These are phyloP conservation scores for Clitopilus passeckerianus DNA, from an alignment of 768 basidiomycete species.

Conservation along the genomic window DNA sequence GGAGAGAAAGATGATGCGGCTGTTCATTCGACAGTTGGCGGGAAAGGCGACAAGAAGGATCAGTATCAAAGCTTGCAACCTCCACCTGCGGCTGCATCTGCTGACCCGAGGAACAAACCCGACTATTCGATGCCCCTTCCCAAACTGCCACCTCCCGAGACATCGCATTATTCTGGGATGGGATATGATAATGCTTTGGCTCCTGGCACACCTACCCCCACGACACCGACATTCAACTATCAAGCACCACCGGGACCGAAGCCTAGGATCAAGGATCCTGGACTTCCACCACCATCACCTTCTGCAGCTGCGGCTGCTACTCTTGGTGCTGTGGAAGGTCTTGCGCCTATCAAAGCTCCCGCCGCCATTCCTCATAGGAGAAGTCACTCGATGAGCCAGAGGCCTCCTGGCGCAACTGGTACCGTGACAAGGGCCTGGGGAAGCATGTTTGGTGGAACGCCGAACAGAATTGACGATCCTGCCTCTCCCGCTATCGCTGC, in stretches of 20 bases:
- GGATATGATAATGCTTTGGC: constrained; percentile 64
- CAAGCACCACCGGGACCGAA: constrained; percentile 34
- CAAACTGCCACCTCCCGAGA: constrained; percentile 74
- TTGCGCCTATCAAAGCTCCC: constrained; percentile 56
- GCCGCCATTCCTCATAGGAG: constrained; percentile 75
- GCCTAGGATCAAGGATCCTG: constrained; percentile 65
- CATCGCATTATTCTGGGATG: constrained; percentile 76
- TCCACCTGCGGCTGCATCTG: constrained; percentile 14
- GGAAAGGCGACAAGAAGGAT: not conserved
- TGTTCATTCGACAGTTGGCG: not conserved
- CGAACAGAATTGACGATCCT: constrained; percentile 8
- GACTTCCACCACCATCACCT: constrained; percentile 40
- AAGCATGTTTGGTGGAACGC: constrained; percentile 49
- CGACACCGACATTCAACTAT: constrained; percentile 45
- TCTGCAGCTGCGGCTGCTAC: constrained; percentile 20
- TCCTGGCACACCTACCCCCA: constrained; percentile 54
- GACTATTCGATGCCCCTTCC: constrained; percentile 85
- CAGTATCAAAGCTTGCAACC: constrained; percentile 8
- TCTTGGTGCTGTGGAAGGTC: constrained; percentile 14
- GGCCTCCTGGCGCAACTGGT: constrained; percentile 35
- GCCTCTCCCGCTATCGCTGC: constrained; percentile 1
- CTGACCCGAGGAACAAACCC: constrained; percentile 31
- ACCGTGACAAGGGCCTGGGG: constrained; percentile 48
- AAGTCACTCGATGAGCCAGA: constrained; percentile 80
- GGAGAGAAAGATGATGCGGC: not conserved